Percentiles rank a stretch among this genome's conserved stretches.
phyloP scores from a whole-genome alignment of 2,329 filamentous ascomycete species.

The Huntiella abstrusa region DNA sequence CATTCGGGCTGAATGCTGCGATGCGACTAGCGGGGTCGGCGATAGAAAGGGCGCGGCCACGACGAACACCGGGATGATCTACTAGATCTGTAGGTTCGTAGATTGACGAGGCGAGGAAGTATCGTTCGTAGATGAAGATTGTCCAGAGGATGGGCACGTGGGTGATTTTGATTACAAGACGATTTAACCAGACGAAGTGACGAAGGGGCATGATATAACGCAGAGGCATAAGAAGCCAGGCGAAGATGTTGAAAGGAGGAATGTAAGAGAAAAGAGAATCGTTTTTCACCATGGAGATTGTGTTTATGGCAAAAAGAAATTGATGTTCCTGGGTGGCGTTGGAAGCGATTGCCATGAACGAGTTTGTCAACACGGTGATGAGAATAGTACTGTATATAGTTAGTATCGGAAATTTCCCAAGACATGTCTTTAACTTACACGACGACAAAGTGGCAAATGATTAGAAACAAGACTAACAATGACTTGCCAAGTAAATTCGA shows the following conservation, averaged over 20 bases:
- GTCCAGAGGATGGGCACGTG: conserved; percentile 74
- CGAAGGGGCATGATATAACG: conserved; percentile 64
- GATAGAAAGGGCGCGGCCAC: conserved; percentile 34
- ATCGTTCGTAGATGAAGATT: conserved; percentile 74
- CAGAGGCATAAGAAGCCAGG: conserved; percentile 71
- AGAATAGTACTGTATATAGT: conserved; percentile 47
- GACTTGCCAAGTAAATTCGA: conserved; percentile 65
- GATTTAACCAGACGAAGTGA: conserved; percentile 68
- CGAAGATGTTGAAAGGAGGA: conserved; percentile 76
- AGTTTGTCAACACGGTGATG: conserved; percentile 90
- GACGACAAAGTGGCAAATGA: conserved; percentile 88
- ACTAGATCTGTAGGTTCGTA: conserved; percentile 74
- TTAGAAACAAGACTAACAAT: conserved; percentile 64
- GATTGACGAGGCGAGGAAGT: conserved; percentile 54
- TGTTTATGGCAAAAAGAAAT: conserved; percentile 91
- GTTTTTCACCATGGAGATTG: conserved; percentile 97
- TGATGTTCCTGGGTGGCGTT: conserved; percentile 86
- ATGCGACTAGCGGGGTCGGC: conserved; percentile 34
- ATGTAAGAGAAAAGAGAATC: conserved; percentile 89
- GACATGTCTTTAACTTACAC: conserved; percentile 31
- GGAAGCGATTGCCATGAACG: conserved; percentile 84
- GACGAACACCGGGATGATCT: conserved; percentile 42
- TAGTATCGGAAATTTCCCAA: neutral
- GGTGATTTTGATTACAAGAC: conserved; percentile 77
- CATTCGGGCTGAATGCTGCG: conserved; percentile 53